Percentiles rank a stretch among this genome's conserved stretches.
Conservation (phyloP, 768 basidiomycete species). For the Porpolomopsis calyptriformis region DNA sequence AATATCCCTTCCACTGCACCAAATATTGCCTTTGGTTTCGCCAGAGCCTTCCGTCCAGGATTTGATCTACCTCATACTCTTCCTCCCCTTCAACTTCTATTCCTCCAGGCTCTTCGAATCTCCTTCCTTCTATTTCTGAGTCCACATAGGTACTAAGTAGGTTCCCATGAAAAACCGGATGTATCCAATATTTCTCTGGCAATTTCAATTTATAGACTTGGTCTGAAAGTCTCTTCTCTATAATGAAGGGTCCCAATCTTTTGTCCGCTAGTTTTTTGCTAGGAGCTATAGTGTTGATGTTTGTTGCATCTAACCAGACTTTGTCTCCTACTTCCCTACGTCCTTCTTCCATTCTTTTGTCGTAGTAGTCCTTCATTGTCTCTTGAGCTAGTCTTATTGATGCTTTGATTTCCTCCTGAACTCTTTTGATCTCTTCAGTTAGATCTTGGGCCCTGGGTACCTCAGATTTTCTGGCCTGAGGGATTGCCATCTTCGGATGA, state of each 20-base stretch:
- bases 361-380: conserved; percentile 18
- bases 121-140: background rate
- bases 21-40: background rate
- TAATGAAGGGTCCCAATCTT: conserved; percentile 19
- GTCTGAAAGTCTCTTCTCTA: background rate
- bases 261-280: conserved; percentile 29
- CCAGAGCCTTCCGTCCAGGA: background rate
- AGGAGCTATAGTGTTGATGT: conserved; percentile 32
- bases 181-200: background rate
- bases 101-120: background rate
- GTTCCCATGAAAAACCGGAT: background rate
- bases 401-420: conserved; percentile 25
- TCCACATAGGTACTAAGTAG: background rate
- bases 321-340: background rate
- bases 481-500: conserved; percentile 23
- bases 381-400: conserved; percentile 23
- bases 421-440: conserved; percentile 16
- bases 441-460: conserved; percentile 17
- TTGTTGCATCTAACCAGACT: conserved; percentile 28
- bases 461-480: conserved; percentile 20
- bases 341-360: conserved; percentile 12
- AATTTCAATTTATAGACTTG: background rate
- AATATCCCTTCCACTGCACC: background rate
- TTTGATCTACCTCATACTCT: background rate
- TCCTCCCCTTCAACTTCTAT: background rate